A percentile compares a stretch with the other conserved stretches of the same genome.
Evolutionary conservation across 2,329 filamentous ascomycete genomes (phyloP).

Genomic region (Tolypocladium pustulatum): DNA sequence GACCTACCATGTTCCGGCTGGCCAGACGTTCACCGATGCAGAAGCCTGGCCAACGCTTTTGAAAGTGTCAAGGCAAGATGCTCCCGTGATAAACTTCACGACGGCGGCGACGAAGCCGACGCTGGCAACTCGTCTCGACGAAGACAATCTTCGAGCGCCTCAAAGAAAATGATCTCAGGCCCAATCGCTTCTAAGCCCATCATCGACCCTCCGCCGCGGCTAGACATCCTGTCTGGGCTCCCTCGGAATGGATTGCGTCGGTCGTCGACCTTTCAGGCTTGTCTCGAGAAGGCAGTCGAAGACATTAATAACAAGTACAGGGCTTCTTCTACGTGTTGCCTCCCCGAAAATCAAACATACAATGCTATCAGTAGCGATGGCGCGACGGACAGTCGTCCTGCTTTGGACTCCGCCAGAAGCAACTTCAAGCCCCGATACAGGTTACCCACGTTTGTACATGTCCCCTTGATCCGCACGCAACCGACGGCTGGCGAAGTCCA

Average conservation of each 20-base stretch:
- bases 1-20: not conserved
- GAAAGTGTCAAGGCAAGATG: slow-evolving; percentile 16
- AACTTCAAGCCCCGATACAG: slow-evolving; percentile 8
- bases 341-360: not conserved
- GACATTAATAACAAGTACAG: slow-evolving; percentile 18
- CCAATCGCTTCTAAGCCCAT: not conserved
- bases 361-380: not conserved
- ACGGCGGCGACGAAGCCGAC: slow-evolving; percentile 2
- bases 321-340: slow-evolving; percentile 3
- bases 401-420: slow-evolving; percentile 1
- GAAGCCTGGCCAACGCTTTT: slow-evolving; percentile 19
- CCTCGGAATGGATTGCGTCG: slow-evolving; percentile 11
- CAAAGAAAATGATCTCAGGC: not conserved
- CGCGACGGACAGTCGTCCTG: not conserved
- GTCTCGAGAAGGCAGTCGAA: slow-evolving; percentile 18
- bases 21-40: slow-evolving; percentile 9
- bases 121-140: not conserved
- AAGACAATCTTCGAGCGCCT: not conserved
- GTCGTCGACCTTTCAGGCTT: slow-evolving; percentile 17
- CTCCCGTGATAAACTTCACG: slow-evolving; percentile 12
- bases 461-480: slow-evolving; percentile 2
- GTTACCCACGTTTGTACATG: slow-evolving; percentile 6
- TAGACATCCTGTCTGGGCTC: slow-evolving; percentile 17
- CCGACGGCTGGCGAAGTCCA: slow-evolving; percentile 6
- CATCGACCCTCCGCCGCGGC: slow-evolving; percentile 11